Evolutionary conservation across 805 yeast species (phyloP).

Genomic region (Candida bentonensis): DNA sequence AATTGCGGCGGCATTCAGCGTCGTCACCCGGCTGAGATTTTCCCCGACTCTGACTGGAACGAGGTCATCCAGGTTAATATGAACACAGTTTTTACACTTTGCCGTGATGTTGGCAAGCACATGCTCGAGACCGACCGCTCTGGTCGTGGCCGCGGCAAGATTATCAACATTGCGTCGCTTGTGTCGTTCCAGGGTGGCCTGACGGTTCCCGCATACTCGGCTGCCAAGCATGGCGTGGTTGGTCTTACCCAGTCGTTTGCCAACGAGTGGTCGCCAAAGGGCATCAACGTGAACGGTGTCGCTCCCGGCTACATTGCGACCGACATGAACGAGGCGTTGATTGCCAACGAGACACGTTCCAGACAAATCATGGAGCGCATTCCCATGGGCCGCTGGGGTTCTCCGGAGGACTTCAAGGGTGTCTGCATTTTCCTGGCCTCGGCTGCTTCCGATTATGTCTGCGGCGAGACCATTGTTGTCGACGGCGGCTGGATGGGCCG

Average conservation of each 20-base stretch:
- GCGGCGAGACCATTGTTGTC: slow-evolving; percentile 37
- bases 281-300: slow-evolving; percentile 34
- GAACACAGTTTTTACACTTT: slow-evolving; percentile 24
- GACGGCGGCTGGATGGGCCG: slow-evolving; percentile 40
- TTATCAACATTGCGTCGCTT: slow-evolving; percentile 30
- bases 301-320: slow-evolving; percentile 39
- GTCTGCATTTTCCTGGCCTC: slow-evolving; percentile 32
- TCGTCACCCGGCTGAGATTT: slow-evolving; percentile 22
- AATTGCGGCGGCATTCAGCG: slow-evolving; percentile 31
- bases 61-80: slow-evolving; percentile 29
- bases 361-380: slow-evolving; percentile 24
- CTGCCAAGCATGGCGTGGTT: slow-evolving; percentile 30
- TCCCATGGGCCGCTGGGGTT: slow-evolving; percentile 37
- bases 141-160: slow-evolving; percentile 23
- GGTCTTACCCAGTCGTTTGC: slow-evolving; percentile 26
- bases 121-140: slow-evolving; percentile 19
- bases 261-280: slow-evolving; percentile 32
- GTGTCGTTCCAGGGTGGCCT: slow-evolving; percentile 29
- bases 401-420: slow-evolving; percentile 34
- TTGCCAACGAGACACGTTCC: slow-evolving; percentile 17
- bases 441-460: slow-evolving; percentile 35
- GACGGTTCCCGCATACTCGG: slow-evolving; percentile 26
- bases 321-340: slow-evolving; percentile 27
- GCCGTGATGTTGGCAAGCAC: slow-evolving; percentile 25
- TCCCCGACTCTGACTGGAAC: slow-evolving; percentile 26